These are phyloP conservation scores for Fusarium sp. DNA, from an alignment of 2,329 filamentous ascomycete species.

Conservation along the genomic window DNA sequence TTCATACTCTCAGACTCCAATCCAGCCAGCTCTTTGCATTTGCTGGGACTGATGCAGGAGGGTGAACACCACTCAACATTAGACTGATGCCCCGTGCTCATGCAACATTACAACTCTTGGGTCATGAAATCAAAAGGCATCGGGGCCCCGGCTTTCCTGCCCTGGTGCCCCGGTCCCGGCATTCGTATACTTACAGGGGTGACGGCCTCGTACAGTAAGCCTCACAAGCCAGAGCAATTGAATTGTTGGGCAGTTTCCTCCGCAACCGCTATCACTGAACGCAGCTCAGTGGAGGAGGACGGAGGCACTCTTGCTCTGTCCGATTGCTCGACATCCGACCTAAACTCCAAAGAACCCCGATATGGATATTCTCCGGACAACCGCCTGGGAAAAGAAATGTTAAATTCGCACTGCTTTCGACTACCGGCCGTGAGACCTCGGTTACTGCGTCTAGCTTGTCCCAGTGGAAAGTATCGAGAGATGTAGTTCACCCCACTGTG, in stretches of 20 bases:
- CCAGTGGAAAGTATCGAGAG: conserved; percentile 17
- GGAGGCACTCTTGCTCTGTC: conserved; percentile 11
- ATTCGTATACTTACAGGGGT: conserved; percentile 38
- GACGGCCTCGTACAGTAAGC: conserved; percentile 38
- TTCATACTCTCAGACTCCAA: conserved; percentile 18
- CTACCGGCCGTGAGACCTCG: not conserved
- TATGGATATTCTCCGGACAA: conserved; percentile 1
- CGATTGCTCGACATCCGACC: conserved; percentile 7
- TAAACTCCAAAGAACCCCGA: conserved; percentile 16
- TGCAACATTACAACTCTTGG: conserved; percentile 12
- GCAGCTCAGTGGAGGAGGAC: conserved; percentile 29
- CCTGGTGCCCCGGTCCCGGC: conserved; percentile 36
- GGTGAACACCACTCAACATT: conserved; percentile 20
- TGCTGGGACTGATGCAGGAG: conserved; percentile 31
- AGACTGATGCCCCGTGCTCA: conserved; percentile 18
- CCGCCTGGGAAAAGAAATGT: not conserved
- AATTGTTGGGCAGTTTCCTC: conserved; percentile 15
- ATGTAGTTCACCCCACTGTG: conserved; percentile 15
- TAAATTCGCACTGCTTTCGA: not conserved
- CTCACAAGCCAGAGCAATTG: conserved; percentile 27
- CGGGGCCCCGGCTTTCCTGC: conserved; percentile 35
- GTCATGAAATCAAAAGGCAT: conserved; percentile 20
- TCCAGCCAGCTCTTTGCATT: conserved; percentile 13
- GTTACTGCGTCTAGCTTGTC: not conserved
- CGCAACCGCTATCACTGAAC: conserved; percentile 24